These are phyloP conservation scores for Pulveroboletus sp. DNA, from an alignment of 768 basidiomycete species.

Conservation along the genomic window DNA sequence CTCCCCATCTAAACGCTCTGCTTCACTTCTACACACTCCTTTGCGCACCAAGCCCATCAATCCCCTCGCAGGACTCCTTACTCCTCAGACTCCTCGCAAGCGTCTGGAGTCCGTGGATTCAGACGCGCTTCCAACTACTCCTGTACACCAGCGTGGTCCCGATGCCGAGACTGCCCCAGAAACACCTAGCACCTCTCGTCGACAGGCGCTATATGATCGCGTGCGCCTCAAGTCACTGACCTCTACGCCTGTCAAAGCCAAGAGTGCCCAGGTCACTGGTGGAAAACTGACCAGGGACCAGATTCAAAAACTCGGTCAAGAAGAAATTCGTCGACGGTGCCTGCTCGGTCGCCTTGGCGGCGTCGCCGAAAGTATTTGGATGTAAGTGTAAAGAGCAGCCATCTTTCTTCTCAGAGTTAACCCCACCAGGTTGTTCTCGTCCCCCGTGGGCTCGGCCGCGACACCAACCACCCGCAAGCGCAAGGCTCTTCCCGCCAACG, in stretches of 20 bases:
- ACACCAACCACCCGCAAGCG: constrained; percentile 65
- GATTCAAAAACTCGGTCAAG: constrained; percentile 69
- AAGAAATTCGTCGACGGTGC: constrained; percentile 74
- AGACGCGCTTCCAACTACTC: constrained; percentile 57
- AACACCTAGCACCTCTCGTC: constrained; percentile 72
- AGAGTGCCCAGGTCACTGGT: constrained; percentile 38
- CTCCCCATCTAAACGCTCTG: constrained; percentile 46
- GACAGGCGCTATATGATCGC: constrained; percentile 80
- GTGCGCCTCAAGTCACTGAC: constrained; percentile 71
- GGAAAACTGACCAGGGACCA: constrained; percentile 61
- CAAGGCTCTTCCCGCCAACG: constrained; percentile 62
- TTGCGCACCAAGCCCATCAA: constrained; percentile 37
- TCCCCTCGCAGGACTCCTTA: constrained; percentile 36
- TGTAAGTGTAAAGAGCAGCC: constrained; percentile 43
- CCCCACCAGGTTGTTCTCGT: constrained; percentile 61
- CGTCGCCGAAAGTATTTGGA: constrained; percentile 88
- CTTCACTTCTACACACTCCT: constrained; percentile 65
- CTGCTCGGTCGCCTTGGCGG: constrained; percentile 74
- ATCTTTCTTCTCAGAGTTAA: neutral
- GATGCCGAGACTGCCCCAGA: constrained; percentile 55
- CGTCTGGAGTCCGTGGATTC: constrained; percentile 42
- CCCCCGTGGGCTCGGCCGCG: constrained; percentile 48
- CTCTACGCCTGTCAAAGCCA: constrained; percentile 59
- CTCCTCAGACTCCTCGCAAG: constrained; percentile 38
- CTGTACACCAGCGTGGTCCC: constrained; percentile 58